These are phyloP conservation scores for Posidonia oceanica DNA, from an alignment of 116 monocot species.

Conservation along the genomic window DNA sequence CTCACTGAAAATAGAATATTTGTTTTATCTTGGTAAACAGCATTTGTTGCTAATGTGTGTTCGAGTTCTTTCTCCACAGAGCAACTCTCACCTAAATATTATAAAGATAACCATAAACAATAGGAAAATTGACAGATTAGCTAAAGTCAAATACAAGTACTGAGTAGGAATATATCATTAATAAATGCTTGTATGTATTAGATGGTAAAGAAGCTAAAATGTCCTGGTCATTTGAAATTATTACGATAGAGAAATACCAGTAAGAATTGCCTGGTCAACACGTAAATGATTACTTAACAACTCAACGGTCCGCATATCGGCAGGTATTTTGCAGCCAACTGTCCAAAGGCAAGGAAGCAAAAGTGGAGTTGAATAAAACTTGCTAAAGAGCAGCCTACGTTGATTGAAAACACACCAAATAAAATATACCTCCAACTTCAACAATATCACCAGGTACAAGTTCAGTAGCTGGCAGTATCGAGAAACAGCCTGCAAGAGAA, in stretches of 20 bases:
- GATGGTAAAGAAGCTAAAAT: neutral
- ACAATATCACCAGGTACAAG: conserved; percentile 99
- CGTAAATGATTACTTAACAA: conserved; percentile 90
- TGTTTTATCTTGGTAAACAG: conserved; percentile 98
- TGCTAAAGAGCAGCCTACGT: neutral
- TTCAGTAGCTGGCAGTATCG: conserved; percentile 93
- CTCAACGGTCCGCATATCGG: conserved; percentile 93
- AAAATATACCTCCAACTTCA: conserved; percentile 79
- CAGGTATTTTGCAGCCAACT: conserved; percentile 97
- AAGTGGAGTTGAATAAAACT: neutral
- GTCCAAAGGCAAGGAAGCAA: conserved; percentile 6
- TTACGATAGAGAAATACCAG: conserved; percentile 37
- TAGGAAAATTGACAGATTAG: neutral
- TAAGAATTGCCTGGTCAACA: conserved; percentile 99
- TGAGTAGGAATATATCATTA: neutral
- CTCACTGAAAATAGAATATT: conserved; percentile 98
- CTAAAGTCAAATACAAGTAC: neutral
- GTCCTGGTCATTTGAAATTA: neutral
- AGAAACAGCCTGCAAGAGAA: conserved; percentile 69
- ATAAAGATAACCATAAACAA: neutral
- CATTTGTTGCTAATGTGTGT: conserved; percentile 61
- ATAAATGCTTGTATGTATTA: neutral
- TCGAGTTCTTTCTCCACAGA: conserved; percentile 95
- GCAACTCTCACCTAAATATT: conserved; percentile 81
- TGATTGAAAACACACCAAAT: neutral